These are phyloP conservation scores for Saccharomyces eubayanus DNA, from an alignment of 805 yeast species.

Conservation along the genomic window DNA sequence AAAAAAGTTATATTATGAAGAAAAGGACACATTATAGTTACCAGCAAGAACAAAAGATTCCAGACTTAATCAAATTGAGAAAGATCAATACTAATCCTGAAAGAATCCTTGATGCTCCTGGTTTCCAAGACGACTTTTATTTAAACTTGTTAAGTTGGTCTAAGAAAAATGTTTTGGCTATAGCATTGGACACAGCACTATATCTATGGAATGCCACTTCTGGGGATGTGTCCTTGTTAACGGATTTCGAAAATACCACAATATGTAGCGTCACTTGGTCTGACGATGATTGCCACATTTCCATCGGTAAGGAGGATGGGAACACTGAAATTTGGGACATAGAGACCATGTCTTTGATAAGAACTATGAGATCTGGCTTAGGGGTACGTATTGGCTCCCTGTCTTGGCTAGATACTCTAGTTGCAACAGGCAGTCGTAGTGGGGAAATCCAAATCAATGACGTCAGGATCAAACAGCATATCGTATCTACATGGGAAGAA, in stretches of 20 bases:
- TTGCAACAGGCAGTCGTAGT: conserved; percentile 80
- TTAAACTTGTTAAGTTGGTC: conserved; percentile 87
- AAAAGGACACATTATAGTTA: conserved; percentile 27
- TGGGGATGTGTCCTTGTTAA: conserved; percentile 64
- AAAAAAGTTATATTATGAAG: conserved; percentile 20
- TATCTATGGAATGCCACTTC: conserved; percentile 88
- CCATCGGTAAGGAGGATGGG: conserved; percentile 81
- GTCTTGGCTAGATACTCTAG: conserved; percentile 72
- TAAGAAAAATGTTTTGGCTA: conserved; percentile 66
- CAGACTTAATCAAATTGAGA: conserved; percentile 59
- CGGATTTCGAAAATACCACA: conserved; percentile 43
- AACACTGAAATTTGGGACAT: conserved; percentile 89
- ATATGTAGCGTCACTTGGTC: conserved; percentile 72
- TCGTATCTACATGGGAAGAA: conserved; percentile 47
- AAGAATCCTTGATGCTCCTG: conserved; percentile 93
- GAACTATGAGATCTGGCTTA: conserved; percentile 65
- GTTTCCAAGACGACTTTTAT: conserved; percentile 86
- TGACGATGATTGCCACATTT: conserved; percentile 76
- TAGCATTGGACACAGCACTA: conserved; percentile 75
- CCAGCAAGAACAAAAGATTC: conserved; percentile 8
- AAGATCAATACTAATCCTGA: conserved; percentile 83
- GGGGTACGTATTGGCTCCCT: conserved; percentile 75
- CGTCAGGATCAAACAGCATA: conserved; percentile 75
- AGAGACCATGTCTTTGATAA: conserved; percentile 59
- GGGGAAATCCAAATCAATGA: conserved; percentile 85